A percentile compares a stretch with the other conserved stretches of the same genome.
Evolutionary conservation across 805 yeast species (phyloP).

Genomic region (Kazachstania psychrophila): DNA sequence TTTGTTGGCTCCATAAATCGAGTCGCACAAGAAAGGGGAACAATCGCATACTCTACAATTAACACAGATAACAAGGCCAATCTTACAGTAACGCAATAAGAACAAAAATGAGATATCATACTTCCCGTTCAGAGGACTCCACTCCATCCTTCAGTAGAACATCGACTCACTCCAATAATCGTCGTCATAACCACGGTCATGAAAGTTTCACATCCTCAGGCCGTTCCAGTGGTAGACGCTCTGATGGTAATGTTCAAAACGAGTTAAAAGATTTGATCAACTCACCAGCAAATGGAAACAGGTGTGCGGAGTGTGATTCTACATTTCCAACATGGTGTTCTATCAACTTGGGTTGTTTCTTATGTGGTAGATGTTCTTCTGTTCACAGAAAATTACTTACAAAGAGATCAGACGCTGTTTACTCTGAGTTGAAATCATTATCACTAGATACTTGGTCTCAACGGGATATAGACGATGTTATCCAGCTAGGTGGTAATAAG

Average conservation of each 20-base stretch:
- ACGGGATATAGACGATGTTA: slow-evolving; percentile 41
- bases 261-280: slow-evolving; percentile 54
- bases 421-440: slow-evolving; percentile 61
- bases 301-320: slow-evolving; percentile 72
- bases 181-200: background rate
- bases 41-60: no score
- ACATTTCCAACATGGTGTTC: slow-evolving; percentile 46
- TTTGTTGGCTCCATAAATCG: no score
- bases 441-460: slow-evolving; percentile 63
- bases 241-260: slow-evolving; percentile 4
- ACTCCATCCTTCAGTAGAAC: background rate
- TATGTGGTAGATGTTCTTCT: slow-evolving; percentile 82
- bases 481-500: slow-evolving; percentile 49
- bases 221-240: background rate
- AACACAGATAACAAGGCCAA: no score
- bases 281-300: slow-evolving; percentile 48
- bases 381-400: slow-evolving; percentile 58
- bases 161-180: background rate
- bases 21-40: no score
- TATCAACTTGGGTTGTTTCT: slow-evolving; percentile 48
- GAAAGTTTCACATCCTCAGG: background rate
- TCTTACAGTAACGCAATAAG: background rate
- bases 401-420: slow-evolving; percentile 31
- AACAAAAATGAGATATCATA: background rate
- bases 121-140: no score